A percentile compares a stretch with the other conserved stretches of the same genome.
Conservation (phyloP, 163 green algal species). For the Coccomyxa subellipsoidea region DNA sequence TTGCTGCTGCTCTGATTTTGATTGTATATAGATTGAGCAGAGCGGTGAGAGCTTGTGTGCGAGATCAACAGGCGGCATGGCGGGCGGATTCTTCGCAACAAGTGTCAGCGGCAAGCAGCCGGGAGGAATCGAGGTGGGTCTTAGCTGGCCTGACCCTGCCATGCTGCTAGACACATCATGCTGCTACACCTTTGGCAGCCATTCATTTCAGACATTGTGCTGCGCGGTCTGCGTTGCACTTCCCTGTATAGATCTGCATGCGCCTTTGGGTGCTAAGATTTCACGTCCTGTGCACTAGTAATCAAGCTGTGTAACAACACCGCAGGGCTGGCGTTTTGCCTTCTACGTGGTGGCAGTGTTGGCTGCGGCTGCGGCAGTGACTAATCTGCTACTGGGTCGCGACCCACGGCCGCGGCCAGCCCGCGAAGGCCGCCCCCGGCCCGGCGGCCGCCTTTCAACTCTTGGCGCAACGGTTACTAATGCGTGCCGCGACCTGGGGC, state of each 20-base stretch:
- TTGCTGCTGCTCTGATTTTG: background rate
- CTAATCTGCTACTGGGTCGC: background rate
- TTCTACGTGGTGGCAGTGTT: conserved; percentile 59
- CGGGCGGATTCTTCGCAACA: conserved; percentile 47
- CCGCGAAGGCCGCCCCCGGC: too few relatives aligned
- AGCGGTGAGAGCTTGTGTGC: background rate
- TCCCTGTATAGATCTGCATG: too few relatives aligned
- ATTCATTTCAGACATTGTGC: too few relatives aligned
- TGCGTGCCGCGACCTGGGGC: background rate
- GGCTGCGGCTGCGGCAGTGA: conserved; percentile 36
- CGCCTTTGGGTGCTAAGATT: too few relatives aligned
- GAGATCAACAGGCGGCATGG: conserved; percentile 30
- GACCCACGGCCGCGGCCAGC: background rate
- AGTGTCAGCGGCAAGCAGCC: conserved; percentile 51
- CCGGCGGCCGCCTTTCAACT: background rate
- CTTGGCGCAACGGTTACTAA: background rate
- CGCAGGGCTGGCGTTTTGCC: conserved; percentile 78
- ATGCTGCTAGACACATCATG: too few relatives aligned
- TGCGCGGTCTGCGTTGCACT: too few relatives aligned
- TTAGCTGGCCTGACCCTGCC: too few relatives aligned
- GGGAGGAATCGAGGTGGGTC: background rate
- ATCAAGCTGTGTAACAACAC: too few relatives aligned
- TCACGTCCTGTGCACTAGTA: too few relatives aligned
- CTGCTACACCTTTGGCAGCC: too few relatives aligned
- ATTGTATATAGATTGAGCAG: background rate